phyloP scores from a whole-genome alignment of 2,329 filamentous ascomycete genomes.

The Colletotrichum eremochloae region DNA sequence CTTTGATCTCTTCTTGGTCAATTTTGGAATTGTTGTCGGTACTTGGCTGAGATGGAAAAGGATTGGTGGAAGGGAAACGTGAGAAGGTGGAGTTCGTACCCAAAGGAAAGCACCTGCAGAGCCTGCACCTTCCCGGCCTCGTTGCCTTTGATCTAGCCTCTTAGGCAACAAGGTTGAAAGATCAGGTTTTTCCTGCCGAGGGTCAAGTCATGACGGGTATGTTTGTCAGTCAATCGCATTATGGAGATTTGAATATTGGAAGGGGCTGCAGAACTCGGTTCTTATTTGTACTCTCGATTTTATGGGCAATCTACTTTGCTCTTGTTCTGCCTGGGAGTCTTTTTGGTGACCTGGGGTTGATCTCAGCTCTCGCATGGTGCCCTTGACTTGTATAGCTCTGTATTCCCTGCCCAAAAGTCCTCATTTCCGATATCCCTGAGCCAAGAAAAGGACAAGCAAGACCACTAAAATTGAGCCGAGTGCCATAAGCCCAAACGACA shows the following conservation, averaged over 20 bases:
- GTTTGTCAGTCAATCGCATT: background rate
- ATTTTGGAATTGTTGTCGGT: background rate
- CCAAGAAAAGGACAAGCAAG: background rate
- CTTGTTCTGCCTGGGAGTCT: background rate
- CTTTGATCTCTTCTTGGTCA: background rate
- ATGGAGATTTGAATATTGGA: background rate
- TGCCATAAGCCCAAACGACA: background rate
- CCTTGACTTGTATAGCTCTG: background rate
- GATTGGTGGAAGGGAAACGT: background rate
- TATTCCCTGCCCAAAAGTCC: background rate
- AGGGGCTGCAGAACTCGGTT: background rate
- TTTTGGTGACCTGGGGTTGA: rapidly evolving
- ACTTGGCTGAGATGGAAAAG: background rate
- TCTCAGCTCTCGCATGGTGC: background rate
- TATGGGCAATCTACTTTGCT: background rate
- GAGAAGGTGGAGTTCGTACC: background rate
- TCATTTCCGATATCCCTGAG: background rate
- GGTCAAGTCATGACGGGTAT: background rate
- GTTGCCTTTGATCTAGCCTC: background rate
- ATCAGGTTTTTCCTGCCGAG: background rate
- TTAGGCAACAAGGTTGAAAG: background rate
- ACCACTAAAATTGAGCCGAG: background rate
- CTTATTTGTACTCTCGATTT: background rate
- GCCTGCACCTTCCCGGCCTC: background rate
- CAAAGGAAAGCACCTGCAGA: background rate